Conservation (phyloP, 2,329 filamentous ascomycete genomes). For the Diaporthe longicolla region DNA sequence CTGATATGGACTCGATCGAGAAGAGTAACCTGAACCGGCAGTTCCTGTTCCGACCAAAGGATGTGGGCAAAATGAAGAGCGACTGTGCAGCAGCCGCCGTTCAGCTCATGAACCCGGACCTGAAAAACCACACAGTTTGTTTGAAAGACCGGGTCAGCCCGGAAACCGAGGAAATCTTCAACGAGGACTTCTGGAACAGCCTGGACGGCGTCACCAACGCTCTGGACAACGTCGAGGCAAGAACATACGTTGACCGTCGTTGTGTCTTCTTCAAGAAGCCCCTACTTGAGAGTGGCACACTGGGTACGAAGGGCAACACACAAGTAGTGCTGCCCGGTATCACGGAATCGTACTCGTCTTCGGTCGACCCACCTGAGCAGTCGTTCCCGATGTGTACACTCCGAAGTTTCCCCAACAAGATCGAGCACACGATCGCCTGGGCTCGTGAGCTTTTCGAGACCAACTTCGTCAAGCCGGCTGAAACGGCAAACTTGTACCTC, state of each 20-base stretch:
- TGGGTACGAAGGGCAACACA: constrained; percentile 99
- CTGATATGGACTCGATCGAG: constrained; percentile 98
- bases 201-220: constrained; percentile 97
- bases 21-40: constrained; percentile 99
- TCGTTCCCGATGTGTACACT: constrained; percentile 99
- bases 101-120: constrained; percentile 93
- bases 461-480: constrained; percentile 92
- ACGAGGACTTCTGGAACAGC: constrained; percentile 90
- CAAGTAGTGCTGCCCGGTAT: constrained; percentile 92
- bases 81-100: constrained; percentile 93
- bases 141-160: constrained; percentile 90
- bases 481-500: constrained; percentile 94
- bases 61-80: constrained; percentile 97
- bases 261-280: constrained; percentile 99
- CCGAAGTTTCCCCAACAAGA: constrained; percentile 96
- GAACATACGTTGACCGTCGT: constrained; percentile 94
- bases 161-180: constrained; percentile 94
- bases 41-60: constrained; percentile 93
- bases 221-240: constrained; percentile 95
- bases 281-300: constrained; percentile 93
- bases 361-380: constrained; percentile 97
- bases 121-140: constrained; percentile 86
- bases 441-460: constrained; percentile 95
- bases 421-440: constrained; percentile 99
- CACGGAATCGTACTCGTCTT: constrained; percentile 94